Conservation (phyloP, 805 yeast species). For the Wickerhamomyces queroliae region DNA sequence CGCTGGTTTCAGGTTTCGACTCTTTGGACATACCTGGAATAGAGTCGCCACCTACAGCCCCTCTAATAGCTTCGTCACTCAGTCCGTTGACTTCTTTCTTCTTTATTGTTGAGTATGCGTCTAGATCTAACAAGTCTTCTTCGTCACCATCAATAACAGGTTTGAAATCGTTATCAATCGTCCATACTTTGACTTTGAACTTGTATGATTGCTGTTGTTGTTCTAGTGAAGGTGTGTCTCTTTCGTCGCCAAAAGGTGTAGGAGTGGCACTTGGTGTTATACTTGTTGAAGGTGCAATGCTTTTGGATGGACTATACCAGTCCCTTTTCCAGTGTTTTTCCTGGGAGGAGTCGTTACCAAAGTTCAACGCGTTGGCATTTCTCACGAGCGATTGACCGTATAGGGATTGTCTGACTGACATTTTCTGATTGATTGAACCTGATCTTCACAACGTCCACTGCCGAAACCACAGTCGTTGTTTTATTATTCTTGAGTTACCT, state of each 20-base stretch:
- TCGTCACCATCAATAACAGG: conserved; percentile 30
- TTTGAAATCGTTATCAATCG: conserved; percentile 13
- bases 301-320: conserved; percentile 19
- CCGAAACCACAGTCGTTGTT: neutral
- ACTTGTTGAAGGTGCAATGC: conserved; percentile 7
- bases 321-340: conserved; percentile 24
- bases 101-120: conserved; percentile 27
- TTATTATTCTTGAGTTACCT: neutral
- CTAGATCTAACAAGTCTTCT: conserved; percentile 40
- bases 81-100: conserved; percentile 23
- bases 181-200: conserved; percentile 29
- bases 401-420: conserved; percentile 19
- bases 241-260: conserved; percentile 22
- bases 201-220: conserved; percentile 9
- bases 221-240: conserved; percentile 7
- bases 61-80: conserved; percentile 44
- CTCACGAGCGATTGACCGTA: conserved; percentile 23
- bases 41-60: conserved; percentile 45
- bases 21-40: conserved; percentile 36
- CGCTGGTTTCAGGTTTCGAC: conserved; percentile 13
- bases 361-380: conserved; percentile 17
- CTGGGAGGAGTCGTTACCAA: conserved; percentile 8
- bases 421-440: conserved; percentile 2
- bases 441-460: neutral
- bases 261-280: conserved; percentile 19